These are phyloP conservation scores for Boechera divaricarpa DNA, from an alignment of 345 rosid species.

Conservation along the genomic window DNA sequence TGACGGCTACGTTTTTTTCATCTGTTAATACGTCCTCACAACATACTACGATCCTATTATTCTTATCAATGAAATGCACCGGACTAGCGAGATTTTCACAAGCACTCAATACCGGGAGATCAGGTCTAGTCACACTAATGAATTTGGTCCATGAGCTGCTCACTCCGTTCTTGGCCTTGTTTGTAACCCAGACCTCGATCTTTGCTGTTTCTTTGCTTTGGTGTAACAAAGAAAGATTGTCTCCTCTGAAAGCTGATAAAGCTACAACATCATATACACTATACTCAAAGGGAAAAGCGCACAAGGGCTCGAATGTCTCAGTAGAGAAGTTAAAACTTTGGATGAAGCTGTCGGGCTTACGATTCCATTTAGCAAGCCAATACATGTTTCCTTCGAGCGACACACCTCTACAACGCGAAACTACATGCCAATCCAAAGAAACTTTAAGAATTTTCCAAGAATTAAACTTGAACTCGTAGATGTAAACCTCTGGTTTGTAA, in stretches of 20 bases:
- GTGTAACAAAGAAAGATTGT: slow-evolving; percentile 21
- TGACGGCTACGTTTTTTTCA: slow-evolving; percentile 12
- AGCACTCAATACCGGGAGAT: not conserved
- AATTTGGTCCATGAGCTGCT: slow-evolving; percentile 30
- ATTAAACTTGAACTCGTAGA: not conserved
- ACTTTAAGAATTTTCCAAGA: slow-evolving; percentile 19
- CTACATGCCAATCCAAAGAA: slow-evolving; percentile 30
- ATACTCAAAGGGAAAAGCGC: slow-evolving; percentile 26
- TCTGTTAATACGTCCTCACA: slow-evolving; percentile 30
- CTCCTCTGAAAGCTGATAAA: slow-evolving; percentile 25
- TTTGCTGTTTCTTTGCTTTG: slow-evolving; percentile 1
- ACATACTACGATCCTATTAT: slow-evolving; percentile 8
- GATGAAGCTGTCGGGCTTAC: not conserved
- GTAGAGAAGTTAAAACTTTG: slow-evolving; percentile 27
- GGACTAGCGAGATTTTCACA: not conserved
- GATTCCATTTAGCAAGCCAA: slow-evolving; percentile 31
- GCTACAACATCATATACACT: not conserved
- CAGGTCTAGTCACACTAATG: slow-evolving; percentile 21
- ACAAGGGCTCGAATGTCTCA: slow-evolving; percentile 26
- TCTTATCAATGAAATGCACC: slow-evolving; percentile 30
- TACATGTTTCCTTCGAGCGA: slow-evolving; percentile 38
- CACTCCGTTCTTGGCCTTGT: slow-evolving; percentile 1
- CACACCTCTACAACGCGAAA: slow-evolving; percentile 22
- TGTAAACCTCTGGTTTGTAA: slow-evolving; percentile 17
- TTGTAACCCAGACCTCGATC: slow-evolving; percentile 22